Conservation (phyloP, 1,284 basidiomycete species). For the Ustilago sp. region DNA sequence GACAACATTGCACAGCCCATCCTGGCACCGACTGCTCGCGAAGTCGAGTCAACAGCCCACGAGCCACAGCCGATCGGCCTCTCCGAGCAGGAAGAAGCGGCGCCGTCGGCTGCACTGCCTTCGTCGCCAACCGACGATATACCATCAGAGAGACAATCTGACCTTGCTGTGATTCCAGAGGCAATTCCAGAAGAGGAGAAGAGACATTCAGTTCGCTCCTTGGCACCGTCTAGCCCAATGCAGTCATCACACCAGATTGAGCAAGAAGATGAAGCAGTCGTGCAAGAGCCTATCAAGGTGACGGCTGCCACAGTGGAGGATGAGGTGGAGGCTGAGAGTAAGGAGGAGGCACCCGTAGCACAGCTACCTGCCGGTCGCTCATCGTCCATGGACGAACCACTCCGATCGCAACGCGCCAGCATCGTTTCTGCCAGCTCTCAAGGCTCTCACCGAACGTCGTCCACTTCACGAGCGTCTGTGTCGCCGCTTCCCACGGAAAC, state of each 20-base stretch:
- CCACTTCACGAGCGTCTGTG: conserved; percentile 7
- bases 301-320: neutral
- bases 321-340: neutral
- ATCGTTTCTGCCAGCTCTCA: conserved; percentile 29
- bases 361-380: neutral
- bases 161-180: neutral
- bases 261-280: neutral
- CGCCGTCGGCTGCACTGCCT: neutral
- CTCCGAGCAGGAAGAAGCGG: conserved; percentile 2
- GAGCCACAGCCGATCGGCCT: neutral
- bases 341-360: neutral
- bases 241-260: neutral
- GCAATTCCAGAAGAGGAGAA: neutral
- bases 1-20: neutral
- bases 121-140: neutral
- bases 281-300: neutral
- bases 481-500: neutral
- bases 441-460: conserved; percentile 10
- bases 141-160: neutral
- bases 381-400: conserved; percentile 27
- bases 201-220: neutral
- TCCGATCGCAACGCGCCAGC: conserved; percentile 30
- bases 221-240: conserved; percentile 3
- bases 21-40: neutral
- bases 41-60: neutral